Conservation (phyloP, 352 stramenopile genomes). For the Phytophthora tentaculata region DNA sequence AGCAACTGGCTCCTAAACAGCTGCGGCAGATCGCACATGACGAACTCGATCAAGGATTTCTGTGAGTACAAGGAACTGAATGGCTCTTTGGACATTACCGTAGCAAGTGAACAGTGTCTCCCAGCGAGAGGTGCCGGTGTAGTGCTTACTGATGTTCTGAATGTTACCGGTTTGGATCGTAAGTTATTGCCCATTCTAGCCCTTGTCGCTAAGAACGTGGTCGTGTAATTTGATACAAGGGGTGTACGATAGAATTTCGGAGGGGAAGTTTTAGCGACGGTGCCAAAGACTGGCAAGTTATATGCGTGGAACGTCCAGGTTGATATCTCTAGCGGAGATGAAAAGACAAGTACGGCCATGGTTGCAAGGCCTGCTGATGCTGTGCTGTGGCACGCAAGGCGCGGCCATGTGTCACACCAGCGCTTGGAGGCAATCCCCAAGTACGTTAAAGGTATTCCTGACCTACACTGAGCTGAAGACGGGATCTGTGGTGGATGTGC, state of each 20-base stretch:
- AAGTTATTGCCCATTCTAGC: background rate
- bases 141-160: background rate
- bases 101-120: background rate
- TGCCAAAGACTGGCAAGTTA: background rate
- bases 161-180: background rate
- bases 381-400: too few relatives aligned
- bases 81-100: background rate
- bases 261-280: background rate
- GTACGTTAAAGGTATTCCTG: too few relatives aligned
- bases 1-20: background rate
- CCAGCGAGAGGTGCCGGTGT: background rate
- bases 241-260: background rate
- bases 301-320: too few relatives aligned
- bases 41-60: background rate
- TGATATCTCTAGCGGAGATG: too few relatives aligned
- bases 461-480: too few relatives aligned
- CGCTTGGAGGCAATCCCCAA: too few relatives aligned
- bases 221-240: background rate
- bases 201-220: background rate
- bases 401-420: too few relatives aligned
- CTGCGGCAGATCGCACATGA: background rate
- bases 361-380: too few relatives aligned
- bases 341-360: too few relatives aligned
- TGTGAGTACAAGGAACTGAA: background rate
- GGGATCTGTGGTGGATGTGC: background rate